Conservation (phyloP, 352 stramenopile species). For the Pythium utonaiense region DNA sequence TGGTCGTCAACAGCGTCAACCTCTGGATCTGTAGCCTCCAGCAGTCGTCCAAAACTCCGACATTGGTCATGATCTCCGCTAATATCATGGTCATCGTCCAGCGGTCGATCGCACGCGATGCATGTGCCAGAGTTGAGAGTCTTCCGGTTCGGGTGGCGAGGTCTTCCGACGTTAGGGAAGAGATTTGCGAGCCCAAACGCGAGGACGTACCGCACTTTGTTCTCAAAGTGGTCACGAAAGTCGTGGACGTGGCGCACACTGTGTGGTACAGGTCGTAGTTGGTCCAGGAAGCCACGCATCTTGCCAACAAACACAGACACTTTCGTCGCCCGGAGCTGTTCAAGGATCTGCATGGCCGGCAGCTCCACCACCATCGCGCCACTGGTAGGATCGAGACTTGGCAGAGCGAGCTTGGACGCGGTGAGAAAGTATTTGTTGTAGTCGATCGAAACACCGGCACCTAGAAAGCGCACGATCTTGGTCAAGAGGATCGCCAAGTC, state of each 20-base stretch:
- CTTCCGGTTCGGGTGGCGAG: slow-evolving; percentile 26
- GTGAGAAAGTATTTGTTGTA: slow-evolving; percentile 62
- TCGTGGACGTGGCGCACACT: slow-evolving; percentile 36
- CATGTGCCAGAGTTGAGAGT: slow-evolving; percentile 41
- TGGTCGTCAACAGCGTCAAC: slow-evolving; percentile 30
- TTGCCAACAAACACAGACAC: slow-evolving; percentile 35
- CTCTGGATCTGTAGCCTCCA: slow-evolving; percentile 17
- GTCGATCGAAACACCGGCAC: slow-evolving; percentile 50
- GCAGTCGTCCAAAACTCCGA: not conserved
- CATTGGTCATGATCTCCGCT: slow-evolving; percentile 15
- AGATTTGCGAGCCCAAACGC: slow-evolving; percentile 60
- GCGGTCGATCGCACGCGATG: slow-evolving; percentile 58
- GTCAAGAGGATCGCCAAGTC: slow-evolving; percentile 46
- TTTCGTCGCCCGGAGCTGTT: slow-evolving; percentile 46
- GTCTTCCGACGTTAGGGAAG: slow-evolving; percentile 45
- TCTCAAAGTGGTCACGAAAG: slow-evolving; percentile 46
- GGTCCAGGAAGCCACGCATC: slow-evolving; percentile 42
- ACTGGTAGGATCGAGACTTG: slow-evolving; percentile 2
- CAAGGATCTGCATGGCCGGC: slow-evolving; percentile 40
- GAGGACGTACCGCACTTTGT: slow-evolving; percentile 44
- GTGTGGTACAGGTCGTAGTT: slow-evolving; percentile 38
- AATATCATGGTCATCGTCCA: slow-evolving; percentile 38
- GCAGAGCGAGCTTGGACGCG: slow-evolving; percentile 12
- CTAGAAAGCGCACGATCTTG: slow-evolving; percentile 58
- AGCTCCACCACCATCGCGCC: slow-evolving; percentile 43